A percentile compares a stretch with the other conserved stretches of the same genome.
phyloP scores from a whole-genome alignment of 345 rosid species.

The Linum tenue region DNA sequence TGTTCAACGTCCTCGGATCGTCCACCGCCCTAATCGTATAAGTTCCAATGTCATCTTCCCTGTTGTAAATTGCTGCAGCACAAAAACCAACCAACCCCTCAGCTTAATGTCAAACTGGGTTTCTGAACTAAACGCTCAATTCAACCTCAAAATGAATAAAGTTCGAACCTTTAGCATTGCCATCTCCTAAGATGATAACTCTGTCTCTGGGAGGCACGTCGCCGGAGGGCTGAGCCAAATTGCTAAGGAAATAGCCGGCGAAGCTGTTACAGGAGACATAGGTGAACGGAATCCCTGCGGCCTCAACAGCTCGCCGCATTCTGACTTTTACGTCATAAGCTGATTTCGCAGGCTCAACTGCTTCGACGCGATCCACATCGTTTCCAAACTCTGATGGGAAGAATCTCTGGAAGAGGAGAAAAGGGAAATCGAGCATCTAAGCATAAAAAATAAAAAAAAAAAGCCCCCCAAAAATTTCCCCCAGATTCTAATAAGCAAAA shows the following conservation, averaged over 20 bases:
- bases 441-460: not conserved
- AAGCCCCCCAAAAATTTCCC: not conserved
- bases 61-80: slow-evolving; percentile 39
- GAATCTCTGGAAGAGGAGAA: slow-evolving; percentile 33
- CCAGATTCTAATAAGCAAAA: not conserved
- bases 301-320: slow-evolving; percentile 44
- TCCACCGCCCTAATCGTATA: slow-evolving; percentile 32
- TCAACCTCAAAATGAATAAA: not conserved
- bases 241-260: slow-evolving; percentile 40
- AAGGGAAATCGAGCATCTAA: too few species aligned
- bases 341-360: slow-evolving; percentile 51
- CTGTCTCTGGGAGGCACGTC: slow-evolving; percentile 48
- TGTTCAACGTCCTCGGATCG: slow-evolving; percentile 52
- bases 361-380: slow-evolving; percentile 40
- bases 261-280: slow-evolving; percentile 37
- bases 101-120: not conserved
- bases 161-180: slow-evolving; percentile 39
- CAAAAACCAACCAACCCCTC: not conserved
- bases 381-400: slow-evolving; percentile 5
- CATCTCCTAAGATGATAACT: slow-evolving; percentile 35
- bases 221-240: slow-evolving; percentile 37
- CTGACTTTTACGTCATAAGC: slow-evolving; percentile 32
- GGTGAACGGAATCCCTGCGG: slow-evolving; percentile 16
- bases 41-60: slow-evolving; percentile 46
- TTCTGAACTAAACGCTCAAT: not conserved